phyloP scores from a whole-genome alignment of 108 stramenopile genomes.

The Cylindrotheca closterium region DNA sequence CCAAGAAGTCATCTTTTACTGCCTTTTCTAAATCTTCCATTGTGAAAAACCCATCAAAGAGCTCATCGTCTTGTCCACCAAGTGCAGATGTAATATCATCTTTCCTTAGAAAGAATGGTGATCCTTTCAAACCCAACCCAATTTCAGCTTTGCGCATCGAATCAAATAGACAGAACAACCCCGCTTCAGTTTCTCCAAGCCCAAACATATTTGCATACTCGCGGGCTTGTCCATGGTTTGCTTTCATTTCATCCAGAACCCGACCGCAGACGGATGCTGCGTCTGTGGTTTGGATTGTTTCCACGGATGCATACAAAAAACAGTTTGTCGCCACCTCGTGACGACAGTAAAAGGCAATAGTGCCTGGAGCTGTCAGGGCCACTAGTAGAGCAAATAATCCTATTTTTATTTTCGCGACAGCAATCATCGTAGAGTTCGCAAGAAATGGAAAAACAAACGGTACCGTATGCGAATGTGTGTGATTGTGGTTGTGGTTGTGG shows the following conservation, averaged over 20 bases:
- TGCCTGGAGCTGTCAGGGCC: no score
- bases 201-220: constrained; percentile 68
- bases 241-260: background rate
- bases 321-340: no score
- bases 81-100: constrained; percentile 22
- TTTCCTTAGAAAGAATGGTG: constrained; percentile 60
- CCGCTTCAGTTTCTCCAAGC: constrained; percentile 37
- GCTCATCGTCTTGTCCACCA: constrained; percentile 5
- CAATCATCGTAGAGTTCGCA: no score
- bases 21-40: constrained; percentile 69
- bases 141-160: constrained; percentile 36
- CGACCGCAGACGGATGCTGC: background rate
- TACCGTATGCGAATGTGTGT: no score
- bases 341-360: no score
- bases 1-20: constrained; percentile 75
- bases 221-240: background rate
- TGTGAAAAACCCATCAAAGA: constrained; percentile 58
- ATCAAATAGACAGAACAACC: constrained; percentile 64
- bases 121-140: constrained; percentile 51
- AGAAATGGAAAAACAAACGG: no score
- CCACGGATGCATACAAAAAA: no score
- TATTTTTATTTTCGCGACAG: no score
- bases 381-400: no score
- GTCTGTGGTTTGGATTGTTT: no score
- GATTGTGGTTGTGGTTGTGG: no score